These are phyloP conservation scores for Penicillium aurantiogriseum DNA, from an alignment of 2,329 filamentous ascomycete genomes.

Conservation along the genomic window DNA sequence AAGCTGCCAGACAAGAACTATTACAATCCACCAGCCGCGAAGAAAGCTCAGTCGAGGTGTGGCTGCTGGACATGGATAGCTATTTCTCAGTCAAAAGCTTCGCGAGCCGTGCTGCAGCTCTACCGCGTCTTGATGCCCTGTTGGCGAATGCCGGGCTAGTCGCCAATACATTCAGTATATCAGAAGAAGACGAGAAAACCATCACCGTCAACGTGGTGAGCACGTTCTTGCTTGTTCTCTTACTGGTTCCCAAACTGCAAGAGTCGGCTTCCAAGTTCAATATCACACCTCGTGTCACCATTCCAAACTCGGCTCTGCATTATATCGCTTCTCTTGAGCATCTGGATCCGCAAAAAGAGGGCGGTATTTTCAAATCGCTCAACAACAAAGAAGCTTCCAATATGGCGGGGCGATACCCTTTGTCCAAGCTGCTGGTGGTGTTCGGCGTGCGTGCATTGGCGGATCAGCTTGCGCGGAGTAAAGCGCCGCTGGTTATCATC, in stretches of 20 bases:
- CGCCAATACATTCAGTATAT: conserved; percentile 43
- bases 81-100: conserved; percentile 36
- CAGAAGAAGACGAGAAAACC: conserved; percentile 10
- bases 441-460: conserved; percentile 20
- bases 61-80: conserved; percentile 36
- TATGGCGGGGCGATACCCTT: conserved; percentile 15
- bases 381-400: conserved; percentile 16
- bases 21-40: conserved; percentile 5
- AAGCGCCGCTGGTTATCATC: conserved; percentile 29
- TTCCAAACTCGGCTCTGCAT: conserved; percentile 21
- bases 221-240: conserved; percentile 48
- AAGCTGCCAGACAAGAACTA: conserved; percentile 8
- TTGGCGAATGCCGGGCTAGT: conserved; percentile 45
- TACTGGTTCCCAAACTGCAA: conserved; percentile 51
- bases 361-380: conserved; percentile 13
- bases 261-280: conserved; percentile 8
- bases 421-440: conserved; percentile 21
- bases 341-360: conserved; percentile 4
- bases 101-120: conserved; percentile 22
- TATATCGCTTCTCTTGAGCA: conserved; percentile 16
- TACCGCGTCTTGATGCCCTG: conserved; percentile 34
- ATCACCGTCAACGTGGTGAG: conserved; percentile 44
- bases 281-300: conserved; percentile 17
- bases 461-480: not conserved
- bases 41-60: conserved; percentile 16